Conservation (phyloP, 805 yeast genomes). For the Wickerhamiella dianesei region DNA sequence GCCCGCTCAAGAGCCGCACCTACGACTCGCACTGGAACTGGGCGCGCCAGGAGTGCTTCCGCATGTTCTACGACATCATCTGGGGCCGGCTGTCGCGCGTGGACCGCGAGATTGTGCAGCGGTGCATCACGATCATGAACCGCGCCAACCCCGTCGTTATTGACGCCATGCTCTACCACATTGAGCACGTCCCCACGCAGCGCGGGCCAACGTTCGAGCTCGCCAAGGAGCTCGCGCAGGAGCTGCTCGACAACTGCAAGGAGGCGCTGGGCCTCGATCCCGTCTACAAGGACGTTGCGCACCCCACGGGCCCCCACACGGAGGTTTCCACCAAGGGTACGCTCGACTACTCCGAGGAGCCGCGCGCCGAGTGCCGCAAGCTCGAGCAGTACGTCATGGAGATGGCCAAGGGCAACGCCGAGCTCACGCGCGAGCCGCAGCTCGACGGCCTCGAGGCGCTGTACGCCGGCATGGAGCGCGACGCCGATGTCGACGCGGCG, state of each 20-base stretch:
- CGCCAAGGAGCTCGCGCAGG: conserved; percentile 82
- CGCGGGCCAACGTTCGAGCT: conserved; percentile 88
- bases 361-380: conserved; percentile 84
- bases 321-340: conserved; percentile 78
- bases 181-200: conserved; percentile 68
- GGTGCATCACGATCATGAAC: conserved; percentile 95
- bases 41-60: conserved; percentile 95
- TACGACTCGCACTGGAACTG: conserved; percentile 99
- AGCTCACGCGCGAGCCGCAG: conserved; percentile 44
- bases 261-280: conserved; percentile 72
- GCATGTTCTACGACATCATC: conserved; percentile 89
- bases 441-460: conserved; percentile 20
- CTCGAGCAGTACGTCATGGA: conserved; percentile 89
- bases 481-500: conserved; percentile 18
- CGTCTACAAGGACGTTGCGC: conserved; percentile 86
- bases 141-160: conserved; percentile 87
- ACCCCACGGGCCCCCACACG: conserved; percentile 93
- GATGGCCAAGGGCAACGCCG: conserved; percentile 85
- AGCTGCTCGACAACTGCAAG: conserved; percentile 87
- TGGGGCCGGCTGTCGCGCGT: conserved; percentile 84
- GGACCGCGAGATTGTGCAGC: conserved; percentile 91
- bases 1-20: conserved; percentile 83
- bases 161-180: conserved; percentile 91
- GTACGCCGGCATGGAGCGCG: conserved; percentile 15
- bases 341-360: conserved; percentile 67